Evolutionary conservation across 768 basidiomycete genomes (phyloP).

Genomic region (Lentinus tigrinus): DNA sequence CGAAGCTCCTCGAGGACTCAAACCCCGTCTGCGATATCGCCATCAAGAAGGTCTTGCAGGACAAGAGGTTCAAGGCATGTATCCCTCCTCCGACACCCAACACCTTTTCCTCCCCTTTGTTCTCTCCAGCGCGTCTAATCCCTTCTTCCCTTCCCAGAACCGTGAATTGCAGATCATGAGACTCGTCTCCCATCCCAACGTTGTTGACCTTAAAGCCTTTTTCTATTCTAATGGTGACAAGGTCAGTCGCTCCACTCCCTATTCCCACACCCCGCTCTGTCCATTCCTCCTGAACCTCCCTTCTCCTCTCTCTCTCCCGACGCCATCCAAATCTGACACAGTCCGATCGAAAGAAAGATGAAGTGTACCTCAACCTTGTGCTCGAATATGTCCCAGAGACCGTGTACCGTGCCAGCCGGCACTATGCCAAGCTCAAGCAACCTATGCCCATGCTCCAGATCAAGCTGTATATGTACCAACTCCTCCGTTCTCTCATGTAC

Average conservation of each 20-base stretch:
- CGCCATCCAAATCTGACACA: slow-evolving; percentile 18
- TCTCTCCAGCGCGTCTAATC: not conserved
- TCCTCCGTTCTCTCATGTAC: slow-evolving; percentile 96
- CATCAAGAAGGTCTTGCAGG: slow-evolving; percentile 99
- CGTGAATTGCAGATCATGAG: slow-evolving; percentile 99
- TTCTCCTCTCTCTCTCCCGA: slow-evolving; percentile 1
- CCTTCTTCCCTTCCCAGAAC: slow-evolving; percentile 58
- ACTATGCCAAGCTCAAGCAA: slow-evolving; percentile 99
- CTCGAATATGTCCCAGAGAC: slow-evolving; percentile 99
- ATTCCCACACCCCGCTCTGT: not conserved
- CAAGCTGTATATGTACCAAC: slow-evolving; percentile 99
- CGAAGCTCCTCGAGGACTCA: slow-evolving; percentile 67
- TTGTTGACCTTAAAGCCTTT: slow-evolving; percentile 95
- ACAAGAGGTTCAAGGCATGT: slow-evolving; percentile 98
- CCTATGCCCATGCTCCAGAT: slow-evolving; percentile 99
- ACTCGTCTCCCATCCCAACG: slow-evolving; percentile 94
- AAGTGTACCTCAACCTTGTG: slow-evolving; percentile 99
- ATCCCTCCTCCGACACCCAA: too few species aligned
- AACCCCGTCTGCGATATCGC: slow-evolving; percentile 82
- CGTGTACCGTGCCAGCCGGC: slow-evolving; percentile 96
- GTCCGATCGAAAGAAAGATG: slow-evolving; percentile 76
- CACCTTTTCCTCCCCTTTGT: not conserved
- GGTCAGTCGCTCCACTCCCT: slow-evolving; percentile 46
- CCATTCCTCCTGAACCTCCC: not conserved
- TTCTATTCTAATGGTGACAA: slow-evolving; percentile 99